Conservation (phyloP, 176 grass and related monocot species). For the Carex myosuroides region DNA sequence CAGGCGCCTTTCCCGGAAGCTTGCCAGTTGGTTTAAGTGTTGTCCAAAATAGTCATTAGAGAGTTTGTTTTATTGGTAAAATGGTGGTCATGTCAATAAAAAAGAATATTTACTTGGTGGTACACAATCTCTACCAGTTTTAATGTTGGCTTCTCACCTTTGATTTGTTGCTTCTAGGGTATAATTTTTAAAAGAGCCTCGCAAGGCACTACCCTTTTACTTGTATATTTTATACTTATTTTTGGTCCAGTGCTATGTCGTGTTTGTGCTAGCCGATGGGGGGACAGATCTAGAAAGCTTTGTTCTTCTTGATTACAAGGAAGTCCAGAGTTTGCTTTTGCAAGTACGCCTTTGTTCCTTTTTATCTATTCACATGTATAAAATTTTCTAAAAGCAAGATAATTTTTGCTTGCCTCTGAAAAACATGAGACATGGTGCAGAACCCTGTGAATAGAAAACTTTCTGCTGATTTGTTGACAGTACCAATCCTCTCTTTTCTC, state of each 20-base stretch:
- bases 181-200: neutral
- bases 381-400: neutral
- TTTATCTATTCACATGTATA: neutral
- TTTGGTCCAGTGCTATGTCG: slow-evolving; percentile 68
- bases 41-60: neutral
- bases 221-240: neutral
- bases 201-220: neutral
- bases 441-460: neutral
- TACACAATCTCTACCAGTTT: neutral
- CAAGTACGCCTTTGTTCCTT: slow-evolving; percentile 47
- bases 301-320: slow-evolving; percentile 54
- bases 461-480: neutral
- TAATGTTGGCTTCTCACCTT: neutral
- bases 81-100: neutral
- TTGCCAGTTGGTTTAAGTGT: neutral
- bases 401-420: neutral
- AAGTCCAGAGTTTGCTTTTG: slow-evolving; percentile 66
- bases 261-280: slow-evolving; percentile 88
- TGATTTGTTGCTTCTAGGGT: neutral
- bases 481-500: neutral
- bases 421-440: neutral
- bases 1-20: neutral
- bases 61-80: neutral
- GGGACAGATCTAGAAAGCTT: slow-evolving; percentile 86
- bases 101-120: neutral